Percentiles rank a stretch among this genome's conserved stretches.
These are phyloP conservation scores for Coleophoma cylindrospora DNA, from an alignment of 2,329 filamentous ascomycete species.

Conservation along the genomic window DNA sequence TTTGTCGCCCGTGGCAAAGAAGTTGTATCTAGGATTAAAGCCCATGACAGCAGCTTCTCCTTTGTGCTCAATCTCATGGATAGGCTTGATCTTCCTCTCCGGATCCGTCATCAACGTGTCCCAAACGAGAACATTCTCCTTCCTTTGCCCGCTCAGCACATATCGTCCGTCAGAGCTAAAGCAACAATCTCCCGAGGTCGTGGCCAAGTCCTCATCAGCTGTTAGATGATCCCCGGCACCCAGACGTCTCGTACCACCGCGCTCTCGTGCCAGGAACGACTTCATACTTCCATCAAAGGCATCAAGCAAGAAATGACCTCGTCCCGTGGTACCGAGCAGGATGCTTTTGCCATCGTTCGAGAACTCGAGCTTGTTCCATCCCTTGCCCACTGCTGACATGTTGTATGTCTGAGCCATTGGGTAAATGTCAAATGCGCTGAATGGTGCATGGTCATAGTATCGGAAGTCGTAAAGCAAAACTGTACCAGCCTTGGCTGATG, in stretches of 20 bases:
- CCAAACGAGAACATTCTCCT: slow-evolving; percentile 77
- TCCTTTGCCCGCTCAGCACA: slow-evolving; percentile 72
- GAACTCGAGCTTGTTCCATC: slow-evolving; percentile 92
- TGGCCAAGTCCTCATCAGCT: slow-evolving; percentile 29
- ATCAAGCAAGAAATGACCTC: slow-evolving; percentile 88
- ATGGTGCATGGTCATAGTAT: slow-evolving; percentile 89
- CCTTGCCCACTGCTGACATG: slow-evolving; percentile 42
- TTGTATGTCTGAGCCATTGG: slow-evolving; percentile 50
- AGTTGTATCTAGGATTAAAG: slow-evolving; percentile 88
- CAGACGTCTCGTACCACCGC: slow-evolving; percentile 45
- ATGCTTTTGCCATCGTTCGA: slow-evolving; percentile 91
- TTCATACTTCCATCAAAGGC: slow-evolving; percentile 80
- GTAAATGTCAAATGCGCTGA: slow-evolving; percentile 74
- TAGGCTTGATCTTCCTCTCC: slow-evolving; percentile 58
- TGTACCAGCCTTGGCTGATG: slow-evolving; percentile 71
- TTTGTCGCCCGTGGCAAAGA: slow-evolving; percentile 84
- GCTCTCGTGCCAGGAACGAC: slow-evolving; percentile 62
- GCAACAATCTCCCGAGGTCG: slow-evolving; percentile 73
- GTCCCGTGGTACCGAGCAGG: slow-evolving; percentile 76
- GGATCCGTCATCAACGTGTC: slow-evolving; percentile 59
- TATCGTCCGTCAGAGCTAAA: slow-evolving; percentile 88
- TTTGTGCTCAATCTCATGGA: slow-evolving; percentile 59
- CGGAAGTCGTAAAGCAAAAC: slow-evolving; percentile 89
- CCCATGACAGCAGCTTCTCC: slow-evolving; percentile 70
- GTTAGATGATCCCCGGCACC: slow-evolving; percentile 44